Evolutionary conservation across 768 basidiomycete species (phyloP).

Genomic region (Rhizopogon rudus): DNA sequence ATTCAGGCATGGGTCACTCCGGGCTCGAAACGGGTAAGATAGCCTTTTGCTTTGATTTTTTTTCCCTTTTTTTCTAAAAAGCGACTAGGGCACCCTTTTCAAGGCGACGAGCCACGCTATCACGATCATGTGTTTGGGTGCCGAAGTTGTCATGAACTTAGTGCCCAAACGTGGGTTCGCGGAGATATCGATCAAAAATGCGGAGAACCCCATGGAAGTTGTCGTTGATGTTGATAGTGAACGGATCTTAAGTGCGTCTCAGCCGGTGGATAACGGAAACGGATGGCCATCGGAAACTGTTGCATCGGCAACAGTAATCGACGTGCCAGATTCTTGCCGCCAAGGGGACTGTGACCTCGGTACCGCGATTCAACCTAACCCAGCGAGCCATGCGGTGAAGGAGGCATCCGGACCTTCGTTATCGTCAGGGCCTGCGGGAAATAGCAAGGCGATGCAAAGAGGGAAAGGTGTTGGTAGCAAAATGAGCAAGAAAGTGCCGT

Average conservation of each 20-base stretch:
- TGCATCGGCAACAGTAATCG: background rate
- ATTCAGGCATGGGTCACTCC: slow-evolving; percentile 38
- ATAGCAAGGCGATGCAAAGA: slow-evolving; percentile 3
- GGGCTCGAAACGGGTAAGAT: slow-evolving; percentile 32
- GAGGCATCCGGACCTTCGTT: background rate
- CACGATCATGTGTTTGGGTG: slow-evolving; percentile 21
- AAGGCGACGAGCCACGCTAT: slow-evolving; percentile 15
- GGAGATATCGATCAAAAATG: background rate
- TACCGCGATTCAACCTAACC: background rate
- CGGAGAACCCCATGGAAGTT: slow-evolving; percentile 7
- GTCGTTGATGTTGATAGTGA: slow-evolving; percentile 2
- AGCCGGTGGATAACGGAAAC: background rate
- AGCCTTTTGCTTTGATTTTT: background rate
- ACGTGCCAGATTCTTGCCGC: background rate
- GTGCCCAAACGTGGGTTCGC: slow-evolving; percentile 23
- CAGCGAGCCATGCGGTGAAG: background rate
- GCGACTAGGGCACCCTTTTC: slow-evolving; percentile 19
- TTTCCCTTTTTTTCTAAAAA: background rate
- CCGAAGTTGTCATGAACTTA: slow-evolving; percentile 17
- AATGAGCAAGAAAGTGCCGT: slow-evolving; percentile 12
- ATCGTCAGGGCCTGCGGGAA: background rate
- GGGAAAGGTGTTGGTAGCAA: slow-evolving; percentile 12
- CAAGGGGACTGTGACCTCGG: background rate
- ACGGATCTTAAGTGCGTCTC: slow-evolving; percentile 3
- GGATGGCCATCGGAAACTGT: background rate